Conservation (phyloP, 2,329 filamentous ascomycete species). For the Alternaria sp. region DNA sequence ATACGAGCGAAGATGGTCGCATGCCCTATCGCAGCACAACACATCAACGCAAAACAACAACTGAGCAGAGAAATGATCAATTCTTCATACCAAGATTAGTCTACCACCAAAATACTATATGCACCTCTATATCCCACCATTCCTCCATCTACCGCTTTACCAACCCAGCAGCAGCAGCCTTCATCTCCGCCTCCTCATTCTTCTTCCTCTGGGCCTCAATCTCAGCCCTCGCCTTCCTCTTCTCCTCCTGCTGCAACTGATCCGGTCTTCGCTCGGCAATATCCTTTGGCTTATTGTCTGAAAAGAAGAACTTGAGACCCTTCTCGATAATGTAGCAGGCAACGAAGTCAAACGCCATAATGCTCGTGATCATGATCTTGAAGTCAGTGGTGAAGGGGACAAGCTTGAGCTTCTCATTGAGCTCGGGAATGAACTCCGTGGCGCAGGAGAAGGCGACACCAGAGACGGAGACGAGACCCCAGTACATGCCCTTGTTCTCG, state of each 20-base stretch:
- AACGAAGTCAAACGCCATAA: slow-evolving; percentile 88
- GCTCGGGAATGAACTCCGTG: slow-evolving; percentile 92
- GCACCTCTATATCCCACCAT: not conserved
- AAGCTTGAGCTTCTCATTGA: slow-evolving; percentile 91
- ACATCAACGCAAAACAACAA: not conserved
- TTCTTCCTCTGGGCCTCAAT: slow-evolving; percentile 43
- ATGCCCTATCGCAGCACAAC: not conserved
- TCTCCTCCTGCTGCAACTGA: slow-evolving; percentile 78
- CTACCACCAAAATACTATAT: not conserved
- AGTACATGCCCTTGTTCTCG: slow-evolving; percentile 98
- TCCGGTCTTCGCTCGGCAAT: slow-evolving; percentile 87
- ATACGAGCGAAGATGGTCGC: no score
- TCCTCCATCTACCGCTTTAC: slow-evolving; percentile 2
- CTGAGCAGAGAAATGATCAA: not conserved
- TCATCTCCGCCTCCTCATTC: slow-evolving; percentile 41
- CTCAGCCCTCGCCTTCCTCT: slow-evolving; percentile 68
- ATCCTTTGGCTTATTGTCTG: slow-evolving; percentile 90
- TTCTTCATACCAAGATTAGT: slow-evolving; percentile 1
- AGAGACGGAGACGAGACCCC: slow-evolving; percentile 88
- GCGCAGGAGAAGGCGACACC: slow-evolving; percentile 92
- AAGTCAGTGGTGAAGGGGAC: slow-evolving; percentile 90
- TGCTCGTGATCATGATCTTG: slow-evolving; percentile 80
- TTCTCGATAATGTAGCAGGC: slow-evolving; percentile 90
- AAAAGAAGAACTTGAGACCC: slow-evolving; percentile 82
- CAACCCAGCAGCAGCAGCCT: slow-evolving; percentile 22